Base-by-base conservation (phyloP, 2,329 filamentous ascomycete species). In the Penicillium janthinellum region DNA sequence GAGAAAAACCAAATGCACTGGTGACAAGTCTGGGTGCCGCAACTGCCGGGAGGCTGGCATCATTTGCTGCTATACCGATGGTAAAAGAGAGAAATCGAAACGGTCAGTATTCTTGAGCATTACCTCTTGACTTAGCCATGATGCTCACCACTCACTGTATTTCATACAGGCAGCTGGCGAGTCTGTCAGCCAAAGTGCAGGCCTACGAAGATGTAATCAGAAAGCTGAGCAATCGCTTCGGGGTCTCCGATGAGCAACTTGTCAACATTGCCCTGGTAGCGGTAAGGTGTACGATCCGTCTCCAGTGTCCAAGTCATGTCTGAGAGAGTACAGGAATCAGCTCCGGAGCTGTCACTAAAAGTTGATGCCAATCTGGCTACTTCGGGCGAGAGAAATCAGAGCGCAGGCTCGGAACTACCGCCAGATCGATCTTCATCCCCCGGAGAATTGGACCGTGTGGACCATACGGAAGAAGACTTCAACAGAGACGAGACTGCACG, bases 1-100 rank as follows among this genome's bases (percentile, higher is more conserved):
- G 58, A 73, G 77, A 45, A 81, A 80, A 64, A 80, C 76, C 38
- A 81, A 79, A 65, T 81, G 79, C 59, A 78, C 76, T 28, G 79
- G 79, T 17, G 78, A 80, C 56, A 74, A 76, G 55, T 77, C 77
- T 34, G 73, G 74, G 4, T 81, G 79, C 45, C 70, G 74, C 45
- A 79, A 80, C 56, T 81, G 79, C 58, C 69, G 73, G 47, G 77
- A 80, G 53, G 74, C 75, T 49, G 75, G 75, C n/a, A 75, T 78
- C 25, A 69, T 73, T 38, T 81, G 79, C 62, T 76, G 73, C 57
- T 81, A 81, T 64, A 79, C 77, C 14, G 78, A 79, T 67, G 78
- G 78, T 5, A 81, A 80, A 66, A 68, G 78, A 64, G 79, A 80
- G 59, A 75, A 77, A 55, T 78, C 75, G 6, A 80, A 77, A 60